These are phyloP conservation scores for Obelidium mucronatum DNA, from an alignment of 192 early-diverging fungal genomes.

Conservation along the genomic window DNA sequence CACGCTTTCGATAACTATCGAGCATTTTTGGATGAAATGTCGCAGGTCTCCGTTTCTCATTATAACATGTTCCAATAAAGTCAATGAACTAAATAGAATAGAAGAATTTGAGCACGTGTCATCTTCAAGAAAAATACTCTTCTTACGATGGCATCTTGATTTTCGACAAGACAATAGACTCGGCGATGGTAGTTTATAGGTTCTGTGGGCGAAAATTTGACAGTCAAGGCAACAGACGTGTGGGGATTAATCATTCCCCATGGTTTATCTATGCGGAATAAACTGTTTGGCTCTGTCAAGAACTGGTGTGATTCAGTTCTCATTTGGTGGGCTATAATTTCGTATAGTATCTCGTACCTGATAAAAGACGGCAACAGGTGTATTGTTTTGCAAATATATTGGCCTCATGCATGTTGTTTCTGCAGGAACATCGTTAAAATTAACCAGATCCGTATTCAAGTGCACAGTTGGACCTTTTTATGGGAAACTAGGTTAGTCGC, in stretches of 20 bases:
- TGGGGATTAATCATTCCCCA: constrained; percentile 56
- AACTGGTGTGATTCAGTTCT: constrained; percentile 52
- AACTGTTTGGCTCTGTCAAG: constrained; percentile 51
- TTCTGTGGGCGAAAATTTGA: constrained; percentile 59
- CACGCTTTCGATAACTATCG: constrained; percentile 50
- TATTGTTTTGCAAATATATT: constrained; percentile 55
- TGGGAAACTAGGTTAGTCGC: background rate
- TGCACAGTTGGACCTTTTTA: constrained; percentile 51
- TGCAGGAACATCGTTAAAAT: constrained; percentile 61
- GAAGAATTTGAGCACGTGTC: background rate
- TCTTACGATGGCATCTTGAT: constrained; percentile 59
- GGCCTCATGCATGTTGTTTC: constrained; percentile 47
- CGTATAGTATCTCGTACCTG: constrained; percentile 39
- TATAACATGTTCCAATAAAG: constrained; percentile 63
- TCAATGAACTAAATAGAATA: constrained; percentile 48
- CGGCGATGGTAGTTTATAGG: constrained; percentile 66
- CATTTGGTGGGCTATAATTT: too few species aligned
- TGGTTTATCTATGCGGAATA: constrained; percentile 61
- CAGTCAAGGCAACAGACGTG: constrained; percentile 58
- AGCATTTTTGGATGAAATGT: constrained; percentile 56
- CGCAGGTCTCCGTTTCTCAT: constrained; percentile 62
- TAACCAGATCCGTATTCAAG: constrained; percentile 55
- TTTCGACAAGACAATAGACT: constrained; percentile 63
- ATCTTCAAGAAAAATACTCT: background rate
- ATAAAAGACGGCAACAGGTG: constrained; percentile 50